Percentiles rank a stretch among this genome's conserved stretches.
Evolutionary conservation across 176 grass and related monocot genomes (phyloP).

Genomic region (Lolium perenne): DNA sequence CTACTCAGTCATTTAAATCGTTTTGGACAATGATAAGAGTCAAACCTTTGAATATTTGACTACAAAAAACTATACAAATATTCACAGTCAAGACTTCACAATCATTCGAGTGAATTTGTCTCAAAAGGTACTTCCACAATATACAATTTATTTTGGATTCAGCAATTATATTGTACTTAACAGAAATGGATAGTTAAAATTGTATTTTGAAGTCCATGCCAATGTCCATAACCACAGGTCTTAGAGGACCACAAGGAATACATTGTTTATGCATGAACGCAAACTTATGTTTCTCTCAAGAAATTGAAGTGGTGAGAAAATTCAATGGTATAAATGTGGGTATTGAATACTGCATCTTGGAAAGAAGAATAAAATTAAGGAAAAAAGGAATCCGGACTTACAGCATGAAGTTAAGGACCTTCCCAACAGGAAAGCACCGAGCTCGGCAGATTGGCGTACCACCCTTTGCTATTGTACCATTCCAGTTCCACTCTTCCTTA

Average conservation of each 20-base stretch:
- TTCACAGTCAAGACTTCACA: background rate
- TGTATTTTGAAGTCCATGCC: background rate
- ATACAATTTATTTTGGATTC: background rate
- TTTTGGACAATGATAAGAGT: slow-evolving; percentile 2
- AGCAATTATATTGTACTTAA: background rate
- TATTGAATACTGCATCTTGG: slow-evolving; percentile 2
- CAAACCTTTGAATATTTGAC: background rate
- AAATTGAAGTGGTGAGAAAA: background rate
- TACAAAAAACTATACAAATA: background rate
- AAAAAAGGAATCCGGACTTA: slow-evolving; percentile 64
- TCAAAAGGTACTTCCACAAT: background rate
- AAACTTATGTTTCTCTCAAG: slow-evolving; percentile 1
- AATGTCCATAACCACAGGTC: background rate
- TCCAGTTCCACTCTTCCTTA: slow-evolving; percentile 96
- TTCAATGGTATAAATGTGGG: slow-evolving; percentile 19
- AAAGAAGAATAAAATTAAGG: background rate
- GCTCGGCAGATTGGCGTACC: slow-evolving; percentile 83
- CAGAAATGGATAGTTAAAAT: background rate
- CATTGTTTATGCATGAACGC: background rate
- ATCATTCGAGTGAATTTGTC: slow-evolving; percentile 15
- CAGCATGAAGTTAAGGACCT: slow-evolving; percentile 92
- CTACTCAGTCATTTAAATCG: background rate
- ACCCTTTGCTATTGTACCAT: slow-evolving; percentile 90
- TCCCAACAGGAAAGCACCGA: slow-evolving; percentile 95
- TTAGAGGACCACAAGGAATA: background rate